These are phyloP conservation scores for Pezicula rhizophila DNA, from an alignment of 2,329 filamentous ascomycete species.

Conservation along the genomic window DNA sequence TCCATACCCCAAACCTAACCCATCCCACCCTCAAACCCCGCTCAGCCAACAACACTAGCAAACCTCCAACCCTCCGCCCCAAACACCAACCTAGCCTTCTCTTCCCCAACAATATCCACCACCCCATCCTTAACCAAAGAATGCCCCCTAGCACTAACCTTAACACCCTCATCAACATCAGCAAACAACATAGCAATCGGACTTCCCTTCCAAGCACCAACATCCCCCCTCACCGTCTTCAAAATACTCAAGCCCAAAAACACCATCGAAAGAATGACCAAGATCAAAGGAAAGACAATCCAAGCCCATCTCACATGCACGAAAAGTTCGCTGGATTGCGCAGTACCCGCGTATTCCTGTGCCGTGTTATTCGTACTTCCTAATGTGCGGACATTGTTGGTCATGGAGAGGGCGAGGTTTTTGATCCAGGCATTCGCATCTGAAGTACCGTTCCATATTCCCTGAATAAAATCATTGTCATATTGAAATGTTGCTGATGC, in stretches of 20 bases:
- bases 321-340: constrained; percentile 19
- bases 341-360: neutral
- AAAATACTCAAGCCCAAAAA: constrained; percentile 18
- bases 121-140: constrained; percentile 2
- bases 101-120: neutral
- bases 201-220: neutral
- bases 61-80: no score
- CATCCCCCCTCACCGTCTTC: neutral
- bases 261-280: constrained; percentile 23
- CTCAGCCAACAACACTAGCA: no score
- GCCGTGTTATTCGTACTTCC: neutral
- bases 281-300: constrained; percentile 25
- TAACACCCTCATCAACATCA: neutral
- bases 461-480: neutral
- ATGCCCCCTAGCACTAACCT: neutral
- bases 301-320: constrained; percentile 31
- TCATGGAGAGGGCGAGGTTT: neutral
- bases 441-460: neutral
- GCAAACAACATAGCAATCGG: neutral
- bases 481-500: no score
- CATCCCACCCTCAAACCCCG: no score
- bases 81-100: neutral
- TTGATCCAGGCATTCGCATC: neutral
- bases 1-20: no score
- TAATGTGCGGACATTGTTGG: neutral